These are phyloP conservation scores for Pseudozyma pruni DNA, from an alignment of 1,284 basidiomycete species.

Conservation along the genomic window DNA sequence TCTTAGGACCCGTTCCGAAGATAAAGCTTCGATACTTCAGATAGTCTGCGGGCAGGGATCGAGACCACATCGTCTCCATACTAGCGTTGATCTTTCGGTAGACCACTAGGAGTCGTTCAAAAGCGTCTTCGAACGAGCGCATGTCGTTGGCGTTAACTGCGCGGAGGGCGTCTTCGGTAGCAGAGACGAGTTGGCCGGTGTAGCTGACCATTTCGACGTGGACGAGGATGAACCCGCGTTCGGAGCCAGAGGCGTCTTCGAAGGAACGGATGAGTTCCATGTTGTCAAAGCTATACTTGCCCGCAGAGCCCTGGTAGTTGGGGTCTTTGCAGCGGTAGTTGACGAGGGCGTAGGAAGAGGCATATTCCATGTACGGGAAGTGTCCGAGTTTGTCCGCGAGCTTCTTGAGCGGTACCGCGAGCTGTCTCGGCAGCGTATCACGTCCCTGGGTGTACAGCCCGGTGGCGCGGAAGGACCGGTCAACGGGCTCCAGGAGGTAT, in stretches of 20 bases:
- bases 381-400: slow-evolving; percentile 61
- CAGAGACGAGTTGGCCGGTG: slow-evolving; percentile 53
- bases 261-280: slow-evolving; percentile 62
- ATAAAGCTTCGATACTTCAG: slow-evolving; percentile 65
- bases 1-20: slow-evolving; percentile 62
- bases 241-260: slow-evolving; percentile 56
- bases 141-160: slow-evolving; percentile 45
- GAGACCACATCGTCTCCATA: slow-evolving; percentile 66
- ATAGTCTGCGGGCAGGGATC: slow-evolving; percentile 55
- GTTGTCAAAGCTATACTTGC: slow-evolving; percentile 60
- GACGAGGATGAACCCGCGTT: slow-evolving; percentile 61
- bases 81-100: slow-evolving; percentile 59
- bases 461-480: slow-evolving; percentile 51
- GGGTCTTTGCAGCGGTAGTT: slow-evolving; percentile 54
- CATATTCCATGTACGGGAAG: slow-evolving; percentile 63
- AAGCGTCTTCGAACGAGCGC: slow-evolving; percentile 46
- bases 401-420: slow-evolving; percentile 58
- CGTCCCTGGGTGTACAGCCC: slow-evolving; percentile 58
- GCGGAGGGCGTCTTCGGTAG: slow-evolving; percentile 55
- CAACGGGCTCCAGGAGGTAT: slow-evolving; percentile 63
- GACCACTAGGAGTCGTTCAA: slow-evolving; percentile 39
- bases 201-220: slow-evolving; percentile 63
- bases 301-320: slow-evolving; percentile 39
- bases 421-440: slow-evolving; percentile 41
- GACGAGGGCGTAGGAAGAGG: slow-evolving; percentile 58